Conservation (phyloP, 2,329 filamentous ascomycete genomes). For the Sphaerulina musiva region DNA sequence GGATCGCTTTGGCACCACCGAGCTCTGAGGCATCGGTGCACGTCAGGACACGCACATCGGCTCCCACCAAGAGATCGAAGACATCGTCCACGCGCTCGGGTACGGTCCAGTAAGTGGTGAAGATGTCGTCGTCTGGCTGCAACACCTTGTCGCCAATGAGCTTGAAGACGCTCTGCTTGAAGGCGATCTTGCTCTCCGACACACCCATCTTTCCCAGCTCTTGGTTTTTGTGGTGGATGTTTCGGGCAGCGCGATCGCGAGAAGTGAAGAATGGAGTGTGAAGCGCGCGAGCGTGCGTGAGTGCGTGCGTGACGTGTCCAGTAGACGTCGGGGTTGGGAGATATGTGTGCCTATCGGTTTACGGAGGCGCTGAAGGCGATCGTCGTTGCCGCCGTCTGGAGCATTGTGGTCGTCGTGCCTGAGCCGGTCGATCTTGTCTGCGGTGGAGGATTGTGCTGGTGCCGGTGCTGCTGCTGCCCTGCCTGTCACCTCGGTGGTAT, state of each 20-base stretch:
- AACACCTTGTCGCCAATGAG: slow-evolving; percentile 89
- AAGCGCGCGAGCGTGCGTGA: not conserved
- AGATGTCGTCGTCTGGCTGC: slow-evolving; percentile 80
- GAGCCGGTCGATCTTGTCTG: too few relatives aligned
- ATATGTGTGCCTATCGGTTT: too few relatives aligned
- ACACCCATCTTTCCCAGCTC: slow-evolving; percentile 64
- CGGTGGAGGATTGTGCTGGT: too few relatives aligned
- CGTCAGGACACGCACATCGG: slow-evolving; percentile 35
- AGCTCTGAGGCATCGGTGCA: slow-evolving; percentile 31
- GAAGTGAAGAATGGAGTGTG: not conserved
- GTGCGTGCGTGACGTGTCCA: not conserved
- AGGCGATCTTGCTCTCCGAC: slow-evolving; percentile 96
- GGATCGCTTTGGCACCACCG: not conserved
- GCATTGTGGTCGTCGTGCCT: too few relatives aligned
- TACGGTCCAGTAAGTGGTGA: slow-evolving; percentile 82
- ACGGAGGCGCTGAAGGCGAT: too few relatives aligned
- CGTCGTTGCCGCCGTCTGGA: too few relatives aligned
- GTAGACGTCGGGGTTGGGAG: not conserved
- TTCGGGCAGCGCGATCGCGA: not conserved
- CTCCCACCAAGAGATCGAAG: slow-evolving; percentile 87
- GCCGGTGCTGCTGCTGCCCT: too few relatives aligned
- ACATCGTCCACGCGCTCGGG: slow-evolving; percentile 94
- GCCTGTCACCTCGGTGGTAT: too few relatives aligned
- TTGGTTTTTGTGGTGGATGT: not conserved
- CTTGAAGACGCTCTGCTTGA: slow-evolving; percentile 96